These are phyloP conservation scores for Stemphylium vesicarium DNA, from an alignment of 2,329 filamentous ascomycete genomes.

Conservation along the genomic window DNA sequence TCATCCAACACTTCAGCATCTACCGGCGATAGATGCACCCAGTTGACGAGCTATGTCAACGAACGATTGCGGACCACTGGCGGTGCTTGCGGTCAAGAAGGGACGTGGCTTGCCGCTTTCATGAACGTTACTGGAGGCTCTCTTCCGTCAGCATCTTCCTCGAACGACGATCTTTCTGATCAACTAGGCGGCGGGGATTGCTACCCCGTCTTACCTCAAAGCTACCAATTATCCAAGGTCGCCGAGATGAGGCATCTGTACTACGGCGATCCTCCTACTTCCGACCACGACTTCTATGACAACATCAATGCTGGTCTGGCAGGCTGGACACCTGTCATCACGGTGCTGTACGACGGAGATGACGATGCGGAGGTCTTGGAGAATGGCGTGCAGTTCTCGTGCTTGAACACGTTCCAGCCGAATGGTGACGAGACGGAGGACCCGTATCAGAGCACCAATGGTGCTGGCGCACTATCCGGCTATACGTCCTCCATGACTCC, in stretches of 20 bases:
- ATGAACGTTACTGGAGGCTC: background rate
- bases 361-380: background rate
- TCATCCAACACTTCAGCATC: background rate
- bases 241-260: background rate
- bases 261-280: background rate
- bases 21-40: background rate
- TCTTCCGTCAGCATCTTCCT: background rate
- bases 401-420: background rate
- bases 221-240: background rate
- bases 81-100: background rate
- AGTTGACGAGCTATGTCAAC: background rate
- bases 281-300: background rate
- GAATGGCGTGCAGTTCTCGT: background rate
- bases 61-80: background rate
- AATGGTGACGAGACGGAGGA: background rate
- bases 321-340: background rate
- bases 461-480: background rate
- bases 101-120: background rate
- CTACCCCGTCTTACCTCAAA: background rate
- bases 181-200: background rate
- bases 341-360: background rate
- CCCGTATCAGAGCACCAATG: background rate
- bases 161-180: background rate
- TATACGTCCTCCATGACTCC: background rate
- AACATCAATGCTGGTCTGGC: background rate